Percentiles rank a stretch among this genome's conserved stretches.
phyloP scores from a whole-genome alignment of 305 asterid species.

The Solanum hybrid region DNA sequence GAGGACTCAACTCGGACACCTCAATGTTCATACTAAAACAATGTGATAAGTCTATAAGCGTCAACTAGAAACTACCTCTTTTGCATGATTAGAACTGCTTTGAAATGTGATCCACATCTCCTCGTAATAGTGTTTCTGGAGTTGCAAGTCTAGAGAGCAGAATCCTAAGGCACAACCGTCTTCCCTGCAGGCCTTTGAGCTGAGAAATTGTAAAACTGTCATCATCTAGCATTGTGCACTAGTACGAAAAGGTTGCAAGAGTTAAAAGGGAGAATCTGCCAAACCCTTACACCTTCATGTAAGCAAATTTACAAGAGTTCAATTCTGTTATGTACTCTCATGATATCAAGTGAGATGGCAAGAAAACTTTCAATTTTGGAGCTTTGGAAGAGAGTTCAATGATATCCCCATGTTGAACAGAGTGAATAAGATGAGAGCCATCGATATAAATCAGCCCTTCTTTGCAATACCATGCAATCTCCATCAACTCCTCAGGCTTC shows the following conservation, averaged over 20 bases:
- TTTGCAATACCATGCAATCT: conserved; percentile 59
- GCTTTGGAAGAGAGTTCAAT: conserved; percentile 60
- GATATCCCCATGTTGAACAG: conserved; percentile 63
- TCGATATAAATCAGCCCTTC: conserved; percentile 60
- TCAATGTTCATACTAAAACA: neutral
- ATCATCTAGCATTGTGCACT: neutral
- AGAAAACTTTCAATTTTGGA: conserved; percentile 55
- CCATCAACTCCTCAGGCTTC: conserved; percentile 47
- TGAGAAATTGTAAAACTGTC: neutral
- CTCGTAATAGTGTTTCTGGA: neutral
- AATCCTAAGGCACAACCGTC: neutral
- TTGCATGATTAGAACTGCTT: neutral
- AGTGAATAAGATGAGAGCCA: conserved; percentile 66
- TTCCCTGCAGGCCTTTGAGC: neutral
- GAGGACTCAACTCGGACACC: neutral
- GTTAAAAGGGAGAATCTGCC: neutral
- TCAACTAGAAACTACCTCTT: neutral
- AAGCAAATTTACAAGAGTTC: neutral
- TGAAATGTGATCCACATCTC: neutral
- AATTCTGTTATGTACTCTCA: neutral
- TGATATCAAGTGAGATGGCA: conserved; percentile 38
- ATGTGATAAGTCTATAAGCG: neutral
- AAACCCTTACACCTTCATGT: neutral
- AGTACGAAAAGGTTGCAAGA: neutral
- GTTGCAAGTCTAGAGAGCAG: neutral